These are phyloP conservation scores for Herpetomonas tarakana DNA, from an alignment of 208 protist genomes.

Conservation along the genomic window DNA sequence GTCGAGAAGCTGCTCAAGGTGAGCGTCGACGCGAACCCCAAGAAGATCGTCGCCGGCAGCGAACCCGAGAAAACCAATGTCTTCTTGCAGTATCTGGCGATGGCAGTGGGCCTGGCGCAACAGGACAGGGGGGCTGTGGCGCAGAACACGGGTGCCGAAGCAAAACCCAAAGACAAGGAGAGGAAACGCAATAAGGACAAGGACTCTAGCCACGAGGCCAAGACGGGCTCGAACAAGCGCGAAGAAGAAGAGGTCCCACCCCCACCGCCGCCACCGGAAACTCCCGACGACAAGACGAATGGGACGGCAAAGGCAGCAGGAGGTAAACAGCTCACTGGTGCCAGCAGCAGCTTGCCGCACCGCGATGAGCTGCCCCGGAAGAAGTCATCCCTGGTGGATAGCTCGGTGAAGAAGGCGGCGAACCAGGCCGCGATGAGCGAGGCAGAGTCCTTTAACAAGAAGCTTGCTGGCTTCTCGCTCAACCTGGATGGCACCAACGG, in stretches of 20 bases:
- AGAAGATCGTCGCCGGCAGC: conserved; percentile 86
- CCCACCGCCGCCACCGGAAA: neutral
- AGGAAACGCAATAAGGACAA: neutral
- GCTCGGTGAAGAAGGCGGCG: neutral
- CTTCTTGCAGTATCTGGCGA: conserved; percentile 81
- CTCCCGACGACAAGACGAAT: neutral
- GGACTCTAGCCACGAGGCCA: neutral
- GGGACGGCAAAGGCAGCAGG: neutral
- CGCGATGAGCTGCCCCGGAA: conserved; percentile 22
- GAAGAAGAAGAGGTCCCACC: neutral
- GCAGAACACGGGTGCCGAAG: neutral
- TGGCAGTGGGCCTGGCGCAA: conserved; percentile 73
- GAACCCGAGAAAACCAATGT: conserved; percentile 89
- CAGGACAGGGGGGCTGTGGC: conserved; percentile 64
- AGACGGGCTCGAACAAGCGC: neutral
- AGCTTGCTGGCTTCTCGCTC: conserved; percentile 59
- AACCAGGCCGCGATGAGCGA: conserved; percentile 9
- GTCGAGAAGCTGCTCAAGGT: conserved; percentile 57
- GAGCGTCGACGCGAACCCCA: conserved; percentile 75
- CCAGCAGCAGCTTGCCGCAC: conserved; percentile 11
- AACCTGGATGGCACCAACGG: conserved; percentile 34
- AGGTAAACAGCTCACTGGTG: too few species aligned
- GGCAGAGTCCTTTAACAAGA: conserved; percentile 40
- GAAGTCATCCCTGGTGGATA: conserved; percentile 14
- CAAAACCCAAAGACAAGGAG: neutral